Percentiles rank a stretch among this genome's conserved stretches.
These are phyloP conservation scores for Mycocalia duriaeana DNA, from an alignment of 1,284 basidiomycete species.

Conservation along the genomic window DNA sequence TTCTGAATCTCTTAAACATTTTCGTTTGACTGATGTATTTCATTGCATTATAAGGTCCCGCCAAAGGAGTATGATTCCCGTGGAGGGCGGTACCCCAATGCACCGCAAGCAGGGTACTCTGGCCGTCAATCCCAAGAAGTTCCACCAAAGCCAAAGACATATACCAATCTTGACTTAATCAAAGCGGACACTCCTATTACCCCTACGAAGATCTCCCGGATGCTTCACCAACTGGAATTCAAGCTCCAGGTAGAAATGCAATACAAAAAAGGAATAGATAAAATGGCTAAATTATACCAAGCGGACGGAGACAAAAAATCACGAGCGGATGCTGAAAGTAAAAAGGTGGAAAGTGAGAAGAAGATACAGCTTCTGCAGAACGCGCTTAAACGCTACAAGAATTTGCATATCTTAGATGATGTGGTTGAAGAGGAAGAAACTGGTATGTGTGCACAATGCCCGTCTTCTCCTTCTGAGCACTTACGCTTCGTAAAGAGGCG, in stretches of 20 bases:
- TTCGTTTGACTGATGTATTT: slow-evolving; percentile 10
- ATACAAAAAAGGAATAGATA: slow-evolving; percentile 97
- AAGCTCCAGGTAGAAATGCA: slow-evolving; percentile 98
- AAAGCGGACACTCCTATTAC: slow-evolving; percentile 97
- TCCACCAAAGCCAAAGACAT: slow-evolving; percentile 41
- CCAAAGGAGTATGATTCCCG: slow-evolving; percentile 44
- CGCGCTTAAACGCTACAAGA: slow-evolving; percentile 95
- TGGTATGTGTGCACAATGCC: too few species aligned
- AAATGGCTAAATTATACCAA: slow-evolving; percentile 94
- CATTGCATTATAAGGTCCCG: slow-evolving; percentile 34
- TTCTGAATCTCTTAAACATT: not conserved
- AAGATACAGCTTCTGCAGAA: slow-evolving; percentile 93
- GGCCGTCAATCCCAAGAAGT: slow-evolving; percentile 29
- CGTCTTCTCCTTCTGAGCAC: slow-evolving; percentile 6
- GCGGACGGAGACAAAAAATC: slow-evolving; percentile 95
- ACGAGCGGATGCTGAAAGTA: slow-evolving; percentile 87
- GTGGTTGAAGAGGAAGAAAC: slow-evolving; percentile 80
- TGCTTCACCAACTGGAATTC: slow-evolving; percentile 99
- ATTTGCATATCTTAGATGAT: slow-evolving; percentile 89
- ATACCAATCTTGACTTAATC: slow-evolving; percentile 86
- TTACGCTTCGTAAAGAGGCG: slow-evolving; percentile 27
- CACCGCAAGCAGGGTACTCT: slow-evolving; percentile 36
- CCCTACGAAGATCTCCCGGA: slow-evolving; percentile 93
- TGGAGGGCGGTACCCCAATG: slow-evolving; percentile 33
- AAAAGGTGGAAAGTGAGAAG: slow-evolving; percentile 90